Base-by-base conservation (phyloP, 495 filamentous ascomycete genomes). In the Aspergillus sparsus region DNA sequence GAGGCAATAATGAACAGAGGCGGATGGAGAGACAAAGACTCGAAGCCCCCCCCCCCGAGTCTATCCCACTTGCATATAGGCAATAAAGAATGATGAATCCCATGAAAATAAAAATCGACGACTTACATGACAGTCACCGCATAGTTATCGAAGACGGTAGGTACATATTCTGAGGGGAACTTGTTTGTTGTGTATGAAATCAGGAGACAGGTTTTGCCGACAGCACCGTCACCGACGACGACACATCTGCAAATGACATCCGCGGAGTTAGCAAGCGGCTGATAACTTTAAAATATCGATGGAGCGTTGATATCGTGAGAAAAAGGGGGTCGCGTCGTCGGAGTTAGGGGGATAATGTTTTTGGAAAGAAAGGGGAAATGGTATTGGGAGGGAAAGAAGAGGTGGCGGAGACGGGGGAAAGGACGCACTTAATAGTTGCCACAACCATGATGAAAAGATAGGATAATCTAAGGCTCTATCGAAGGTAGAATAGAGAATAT, bases 101-200 rank as follows among this genome's bases (percentile, higher is more conserved):
- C 44, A 27, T 27, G 21, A 27, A 27, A 27, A 27, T 27, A 27
- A 27, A 27, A 27, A 27, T 27, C 21, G 21, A 27, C 21, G 21
- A 89, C 93, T 87, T 83, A 97, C 93, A 97, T 97, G 56, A 97
- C 93, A 46, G 94, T 98, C 70, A 98, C 94, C 15, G 94, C 94
- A 87, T 98, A 98, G 78, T 98, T 98, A 74, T 98, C 94, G 74
- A 98, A 98, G 35, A 98, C 94, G 18, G 94, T 98, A 21, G 94
- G 94, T 18, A 98, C 94, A 71, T 98, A 98, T 92, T 98, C 94
- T 62, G 92, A 97, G 9, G 94, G 94, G 78, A 98, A 98, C 67
- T 98, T 98, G 83, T 98, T 98, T 63, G 94, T 98, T 44, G 94
- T 98, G 79, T 98, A 98, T 67, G 91, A 95, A 79, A 98, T 98